Evolutionary conservation across 1,284 basidiomycete genomes (phyloP), one percentile per base, ranked within the genome.

Genomic region (Melanopsichium pennsylvanicum): DNA sequence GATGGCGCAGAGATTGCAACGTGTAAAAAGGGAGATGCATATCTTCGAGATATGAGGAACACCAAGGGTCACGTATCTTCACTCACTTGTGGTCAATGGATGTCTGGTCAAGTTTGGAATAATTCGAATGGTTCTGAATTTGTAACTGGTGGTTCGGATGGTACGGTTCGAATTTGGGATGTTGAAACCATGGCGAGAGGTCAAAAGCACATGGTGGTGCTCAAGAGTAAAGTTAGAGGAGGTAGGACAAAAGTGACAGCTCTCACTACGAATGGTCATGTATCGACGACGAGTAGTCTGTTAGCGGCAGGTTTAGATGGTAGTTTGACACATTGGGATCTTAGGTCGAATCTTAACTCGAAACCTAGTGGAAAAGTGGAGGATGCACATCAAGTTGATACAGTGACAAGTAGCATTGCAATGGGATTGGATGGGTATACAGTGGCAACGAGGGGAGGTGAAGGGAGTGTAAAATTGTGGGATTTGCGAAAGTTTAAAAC

Each of bases 1-100:
- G 74, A 81, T 18, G 79, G 75, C 11, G 54, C 55, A 1, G 62
- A 74, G 27, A n/a, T 75, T 0, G 63, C 50, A 0, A 56, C 43
- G 26, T 78, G 59, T 86, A 90, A 59, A 89, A 97, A 97, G 83
- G 96, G 96, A 29, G 96, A 99, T 83, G 91, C 91, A 64, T 99
- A 97, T 80, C 90, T 99, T 74, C 88, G 96, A 48, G 96, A 99
- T 83, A 96, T 98, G 92, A 92, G 93, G 82, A 89, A 97, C 78
- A 98, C 96, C 56, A 86, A 87, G 39, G 96, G 96, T 2, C 96
- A 99, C 82, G 93, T 97, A 42, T 89, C 90, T 33, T 93, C 96
- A 80, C 81, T 98, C 67, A 90, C 90, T 21, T 86, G 88, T n/a
- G 92, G 93, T 62, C 85, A 87, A 27, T 98, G 92, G 90, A 91